Conservation (phyloP, 441 rosid genomes). For the Raphanus hybrid region DNA sequence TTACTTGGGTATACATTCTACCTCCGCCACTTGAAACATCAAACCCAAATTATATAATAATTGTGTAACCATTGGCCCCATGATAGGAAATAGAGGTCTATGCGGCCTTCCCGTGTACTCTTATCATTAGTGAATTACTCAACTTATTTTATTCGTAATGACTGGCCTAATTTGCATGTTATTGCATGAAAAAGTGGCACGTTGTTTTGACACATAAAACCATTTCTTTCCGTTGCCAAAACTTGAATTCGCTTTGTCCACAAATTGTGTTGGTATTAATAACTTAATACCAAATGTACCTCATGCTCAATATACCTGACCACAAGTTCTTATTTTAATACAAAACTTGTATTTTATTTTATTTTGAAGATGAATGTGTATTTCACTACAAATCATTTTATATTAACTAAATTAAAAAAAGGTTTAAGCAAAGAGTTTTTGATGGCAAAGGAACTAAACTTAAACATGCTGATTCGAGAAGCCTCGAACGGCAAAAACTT, state of each 20-base stretch:
- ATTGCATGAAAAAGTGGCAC: slow-evolving; percentile 45
- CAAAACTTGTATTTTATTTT: neutral
- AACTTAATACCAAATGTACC: neutral
- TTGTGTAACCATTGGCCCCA: slow-evolving; percentile 39
- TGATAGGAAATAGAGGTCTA: slow-evolving; percentile 28
- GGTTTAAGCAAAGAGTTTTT: neutral
- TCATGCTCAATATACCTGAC: slow-evolving; percentile 25
- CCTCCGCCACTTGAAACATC: no score
- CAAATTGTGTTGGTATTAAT: neutral
- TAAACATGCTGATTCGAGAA: neutral
- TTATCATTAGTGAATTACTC: slow-evolving; percentile 25
- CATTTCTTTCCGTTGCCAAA: slow-evolving; percentile 26
- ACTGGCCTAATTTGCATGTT: slow-evolving; percentile 44
- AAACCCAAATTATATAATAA: slow-evolving; percentile 29
- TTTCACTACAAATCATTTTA: neutral
- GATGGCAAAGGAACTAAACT: neutral
- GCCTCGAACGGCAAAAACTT: neutral
- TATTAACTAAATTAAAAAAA: neutral
- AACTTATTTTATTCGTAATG: slow-evolving; percentile 34
- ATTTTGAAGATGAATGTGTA: neutral
- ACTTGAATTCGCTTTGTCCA: slow-evolving; percentile 27
- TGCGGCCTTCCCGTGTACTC: slow-evolving; percentile 25
- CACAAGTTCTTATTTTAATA: neutral
- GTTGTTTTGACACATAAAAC: slow-evolving; percentile 40
- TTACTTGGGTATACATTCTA: no score